Percentiles rank a stretch among this genome's conserved stretches.
Conservation (phyloP, 2,329 filamentous ascomycete genomes). For the Penicillium sp. region DNA sequence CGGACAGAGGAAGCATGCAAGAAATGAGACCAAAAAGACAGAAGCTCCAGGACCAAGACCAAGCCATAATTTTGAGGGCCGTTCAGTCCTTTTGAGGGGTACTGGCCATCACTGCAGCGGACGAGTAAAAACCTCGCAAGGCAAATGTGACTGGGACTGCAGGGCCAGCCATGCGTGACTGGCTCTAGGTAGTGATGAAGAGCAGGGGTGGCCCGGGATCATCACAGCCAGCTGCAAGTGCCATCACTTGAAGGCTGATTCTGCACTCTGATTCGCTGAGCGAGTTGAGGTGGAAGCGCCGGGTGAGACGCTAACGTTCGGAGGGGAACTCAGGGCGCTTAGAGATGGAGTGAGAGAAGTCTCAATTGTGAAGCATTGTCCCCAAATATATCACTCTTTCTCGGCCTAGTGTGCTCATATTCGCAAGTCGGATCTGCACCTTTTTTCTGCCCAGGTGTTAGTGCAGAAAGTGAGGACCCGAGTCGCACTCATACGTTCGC, state of each 20-base stretch:
- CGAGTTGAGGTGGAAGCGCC: conserved; percentile 30
- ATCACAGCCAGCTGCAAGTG: conserved; percentile 34
- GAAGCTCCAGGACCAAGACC: conserved; percentile 23
- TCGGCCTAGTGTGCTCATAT: too few relatives aligned
- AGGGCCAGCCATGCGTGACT: conserved; percentile 21
- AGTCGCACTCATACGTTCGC: too few relatives aligned
- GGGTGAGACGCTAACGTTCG: conserved; percentile 27
- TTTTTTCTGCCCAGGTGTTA: too few relatives aligned
- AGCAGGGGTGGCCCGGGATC: conserved; percentile 22
- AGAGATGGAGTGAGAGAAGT: not conserved
- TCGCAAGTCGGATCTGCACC: too few relatives aligned
- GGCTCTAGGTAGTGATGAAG: conserved; percentile 10
- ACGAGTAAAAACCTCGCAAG: conserved; percentile 31
- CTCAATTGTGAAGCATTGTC: too few relatives aligned
- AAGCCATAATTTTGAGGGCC: conserved; percentile 26
- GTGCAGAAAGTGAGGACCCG: too few relatives aligned
- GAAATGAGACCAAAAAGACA: conserved; percentile 11
- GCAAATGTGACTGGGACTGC: conserved; percentile 36
- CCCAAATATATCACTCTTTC: too few relatives aligned
- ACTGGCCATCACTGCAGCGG: conserved; percentile 20
- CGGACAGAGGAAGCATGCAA: not conserved
- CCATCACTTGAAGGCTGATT: conserved; percentile 29
- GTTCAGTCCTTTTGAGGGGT: conserved; percentile 36
- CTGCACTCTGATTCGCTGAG: conserved; percentile 29
- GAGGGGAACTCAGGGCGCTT: conserved; percentile 31